phyloP scores from a whole-genome alignment of 768 basidiomycete genomes.

The Kwoniella shandongensis region DNA sequence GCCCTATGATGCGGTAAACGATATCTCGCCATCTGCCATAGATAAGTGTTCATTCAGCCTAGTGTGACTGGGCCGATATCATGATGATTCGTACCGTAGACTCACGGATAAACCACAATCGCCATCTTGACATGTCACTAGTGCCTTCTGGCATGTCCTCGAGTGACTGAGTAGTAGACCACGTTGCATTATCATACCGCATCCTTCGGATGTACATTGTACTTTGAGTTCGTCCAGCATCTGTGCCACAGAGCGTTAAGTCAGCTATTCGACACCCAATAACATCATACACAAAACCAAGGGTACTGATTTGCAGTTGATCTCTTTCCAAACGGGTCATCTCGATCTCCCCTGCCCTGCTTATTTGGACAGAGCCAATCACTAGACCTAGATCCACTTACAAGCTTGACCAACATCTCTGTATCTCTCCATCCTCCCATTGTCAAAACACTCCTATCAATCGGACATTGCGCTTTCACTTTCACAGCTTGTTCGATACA shows the following conservation, averaged over 20 bases:
- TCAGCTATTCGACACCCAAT: not conserved
- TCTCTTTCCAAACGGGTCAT: too few species aligned
- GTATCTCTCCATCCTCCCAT: constrained; percentile 27
- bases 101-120: constrained; percentile 38
- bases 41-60: too few species aligned
- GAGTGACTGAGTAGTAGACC: constrained; percentile 34
- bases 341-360: too few species aligned
- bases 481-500: constrained; percentile 72
- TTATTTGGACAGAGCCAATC: too few species aligned
- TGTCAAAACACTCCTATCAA: constrained; percentile 71
- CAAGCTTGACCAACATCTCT: constrained; percentile 40
- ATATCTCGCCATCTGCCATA: constrained; percentile 33
- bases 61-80: not conserved
- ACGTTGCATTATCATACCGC: constrained; percentile 36
- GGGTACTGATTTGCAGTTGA: too few species aligned
- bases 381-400: too few species aligned
- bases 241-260: not conserved
- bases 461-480: constrained; percentile 73
- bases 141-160: constrained; percentile 28
- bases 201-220: constrained; percentile 31
- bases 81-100: not conserved
- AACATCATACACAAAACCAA: too few species aligned
- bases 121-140: constrained; percentile 32
- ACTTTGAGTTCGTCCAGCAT: constrained; percentile 46
- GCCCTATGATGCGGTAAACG: constrained; percentile 36